Conservation (phyloP, 306 rosid genomes). For the Oxytropis ochrocephala region DNA sequence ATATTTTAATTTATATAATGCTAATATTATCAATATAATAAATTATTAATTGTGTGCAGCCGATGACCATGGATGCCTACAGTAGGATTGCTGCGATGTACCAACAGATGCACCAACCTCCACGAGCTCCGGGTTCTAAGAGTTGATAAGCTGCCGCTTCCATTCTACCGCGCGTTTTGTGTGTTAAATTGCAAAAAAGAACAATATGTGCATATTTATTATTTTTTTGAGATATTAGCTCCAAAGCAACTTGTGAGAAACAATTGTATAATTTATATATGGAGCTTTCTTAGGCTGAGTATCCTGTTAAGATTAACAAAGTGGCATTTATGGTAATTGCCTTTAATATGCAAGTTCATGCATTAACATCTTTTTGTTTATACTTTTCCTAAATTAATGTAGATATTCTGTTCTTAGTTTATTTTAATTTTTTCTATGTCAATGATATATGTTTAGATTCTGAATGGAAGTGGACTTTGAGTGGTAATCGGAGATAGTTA, state of each 20-base stretch:
- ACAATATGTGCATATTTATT: slow-evolving; percentile 7
- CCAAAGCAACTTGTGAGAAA: slow-evolving; percentile 11
- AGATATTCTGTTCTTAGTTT: too few species aligned
- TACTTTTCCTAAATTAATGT: too few species aligned
- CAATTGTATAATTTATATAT: not conserved
- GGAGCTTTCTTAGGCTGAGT: not conserved
- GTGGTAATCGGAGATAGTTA: too few species aligned
- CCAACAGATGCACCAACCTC: slow-evolving; percentile 69
- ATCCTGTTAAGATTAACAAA: not conserved
- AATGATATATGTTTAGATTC: too few species aligned
- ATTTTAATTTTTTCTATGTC: too few species aligned
- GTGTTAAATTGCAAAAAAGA: slow-evolving; percentile 7
- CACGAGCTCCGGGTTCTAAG: slow-evolving; percentile 46
- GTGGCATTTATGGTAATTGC: not conserved
- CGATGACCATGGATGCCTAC: slow-evolving; percentile 69
- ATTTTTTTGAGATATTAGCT: slow-evolving; percentile 7
- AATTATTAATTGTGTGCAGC: slow-evolving; percentile 37
- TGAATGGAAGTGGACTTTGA: too few species aligned
- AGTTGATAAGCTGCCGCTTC: slow-evolving; percentile 16
- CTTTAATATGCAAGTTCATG: not conserved
- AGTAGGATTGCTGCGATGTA: slow-evolving; percentile 68
- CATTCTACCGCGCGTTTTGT: not conserved
- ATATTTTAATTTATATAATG: too few species aligned
- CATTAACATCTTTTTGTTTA: not conserved
- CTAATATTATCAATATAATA: not conserved